Base-by-base conservation (phyloP, 768 basidiomycete genomes). In the Suillus subalutaceus region DNA sequence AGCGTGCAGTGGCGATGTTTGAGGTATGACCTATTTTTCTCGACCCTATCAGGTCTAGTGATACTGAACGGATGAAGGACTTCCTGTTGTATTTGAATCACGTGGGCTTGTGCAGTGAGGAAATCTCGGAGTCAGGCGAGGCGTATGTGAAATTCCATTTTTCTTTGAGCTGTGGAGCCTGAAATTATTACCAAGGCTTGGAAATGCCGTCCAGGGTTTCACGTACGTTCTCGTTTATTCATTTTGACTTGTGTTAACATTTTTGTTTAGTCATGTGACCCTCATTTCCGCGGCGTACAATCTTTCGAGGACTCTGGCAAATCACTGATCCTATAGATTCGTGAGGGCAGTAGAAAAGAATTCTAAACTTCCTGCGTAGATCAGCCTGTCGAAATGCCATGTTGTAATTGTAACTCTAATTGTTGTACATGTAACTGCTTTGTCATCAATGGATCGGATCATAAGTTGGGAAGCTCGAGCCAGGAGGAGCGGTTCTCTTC, bases 201-300 rank as follows among this genome's bases (percentile, higher is more conserved):
- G 93, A 6, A 95, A 95, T 68, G 90, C 93, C 2, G 93, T 94
- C 23, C 93, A 95, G 77, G 93, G 92, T 41, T 95, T 95, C 77
- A 95, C 93, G 90, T 92, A 77, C 69, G 91, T 85, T 15, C 58
- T 65, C n/a, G 66, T 63, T 37, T 18, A 46, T 46, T 35, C 2
- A 20, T 52, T 43, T 46, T 32, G 32, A 46, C 16, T 43, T 40
- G 12, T 66, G 30, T n/a, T 57, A 7, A 35, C 65, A 37, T 38
- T 44, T 32, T 16, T 43, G 53, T 55, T 9, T 62, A 93, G 91
- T 15, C 92, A 94, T 66, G 92, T 94, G 68, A 94, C 92, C 0
- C 79, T 94, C 63, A 94, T 94, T 63, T 93, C 92, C 1, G 91
- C 92, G 1, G 92, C 92, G 10, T 92, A 92, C 75, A 91, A 94